phyloP scores from a whole-genome alignment of 2,329 filamentous ascomycete genomes.

The Diplocarpon rosae region DNA sequence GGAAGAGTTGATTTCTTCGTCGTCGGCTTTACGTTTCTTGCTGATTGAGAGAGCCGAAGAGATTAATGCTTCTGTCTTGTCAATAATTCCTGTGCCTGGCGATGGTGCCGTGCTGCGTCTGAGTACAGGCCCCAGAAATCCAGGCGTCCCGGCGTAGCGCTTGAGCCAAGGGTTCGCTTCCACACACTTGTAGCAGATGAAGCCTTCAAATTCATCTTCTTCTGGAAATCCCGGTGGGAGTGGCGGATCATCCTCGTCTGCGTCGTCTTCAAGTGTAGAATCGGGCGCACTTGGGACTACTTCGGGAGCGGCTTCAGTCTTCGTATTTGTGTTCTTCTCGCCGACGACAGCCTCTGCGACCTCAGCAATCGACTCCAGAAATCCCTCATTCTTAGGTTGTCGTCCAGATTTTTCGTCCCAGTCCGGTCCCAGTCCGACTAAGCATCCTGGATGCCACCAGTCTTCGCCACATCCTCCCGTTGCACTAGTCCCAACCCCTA shows the following conservation, averaged over 20 bases:
- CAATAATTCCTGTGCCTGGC: constrained; percentile 21
- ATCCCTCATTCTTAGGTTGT: constrained; percentile 27
- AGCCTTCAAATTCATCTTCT: constrained; percentile 80
- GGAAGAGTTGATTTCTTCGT: constrained; percentile 30
- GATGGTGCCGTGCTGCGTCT: constrained; percentile 27
- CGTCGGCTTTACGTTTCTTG: constrained; percentile 57
- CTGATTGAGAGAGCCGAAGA: constrained; percentile 19
- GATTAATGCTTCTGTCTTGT: constrained; percentile 17
- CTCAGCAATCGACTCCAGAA: constrained; percentile 41
- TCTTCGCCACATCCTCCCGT: constrained; percentile 90
- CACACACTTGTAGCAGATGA: constrained; percentile 91
- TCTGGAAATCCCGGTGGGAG: constrained; percentile 76
- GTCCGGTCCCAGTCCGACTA: constrained; percentile 67
- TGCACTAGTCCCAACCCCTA: constrained; percentile 70
- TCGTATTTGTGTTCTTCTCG: constrained; percentile 11
- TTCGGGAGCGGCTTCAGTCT: constrained; percentile 21
- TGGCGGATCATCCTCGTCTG: constrained; percentile 50
- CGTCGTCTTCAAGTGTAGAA: constrained; percentile 30
- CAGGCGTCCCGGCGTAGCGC: constrained; percentile 65
- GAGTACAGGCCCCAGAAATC: constrained; percentile 69
- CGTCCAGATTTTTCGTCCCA: constrained; percentile 50
- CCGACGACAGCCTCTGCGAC: constrained; percentile 30
- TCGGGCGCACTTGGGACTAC: constrained; percentile 11
- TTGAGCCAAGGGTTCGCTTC: constrained; percentile 87
- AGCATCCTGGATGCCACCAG: constrained; percentile 93